A percentile compares a stretch with the other conserved stretches of the same genome.
These are phyloP conservation scores for Talaromyces trachyspermus DNA, from an alignment of 495 filamentous ascomycete species.

Conservation along the genomic window DNA sequence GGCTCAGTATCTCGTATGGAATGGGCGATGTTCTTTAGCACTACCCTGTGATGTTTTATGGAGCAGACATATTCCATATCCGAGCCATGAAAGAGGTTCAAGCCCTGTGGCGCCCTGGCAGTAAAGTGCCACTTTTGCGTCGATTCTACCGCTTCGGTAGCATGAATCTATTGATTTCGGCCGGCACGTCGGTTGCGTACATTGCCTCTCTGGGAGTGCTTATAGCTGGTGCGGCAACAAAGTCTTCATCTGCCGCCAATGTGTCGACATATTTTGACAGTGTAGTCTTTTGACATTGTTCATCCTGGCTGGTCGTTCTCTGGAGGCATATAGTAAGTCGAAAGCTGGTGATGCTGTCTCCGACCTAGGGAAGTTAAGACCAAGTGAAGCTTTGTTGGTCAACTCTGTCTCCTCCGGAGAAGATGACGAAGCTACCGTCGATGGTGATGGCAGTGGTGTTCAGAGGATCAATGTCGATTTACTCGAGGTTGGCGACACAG, in stretches of 20 bases:
- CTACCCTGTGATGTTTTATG: conserved; percentile 85
- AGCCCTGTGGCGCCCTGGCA: conserved; percentile 73
- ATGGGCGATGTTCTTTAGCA: conserved; percentile 77
- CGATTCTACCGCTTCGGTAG: conserved; percentile 90
- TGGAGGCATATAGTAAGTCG: conserved; percentile 91
- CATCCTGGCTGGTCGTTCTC: conserved; percentile 68
- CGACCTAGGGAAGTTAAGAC: conserved; percentile 68
- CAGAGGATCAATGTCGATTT: conserved; percentile 57
- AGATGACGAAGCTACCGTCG: too few relatives aligned
- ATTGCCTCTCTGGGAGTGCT: conserved; percentile 75
- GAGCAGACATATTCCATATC: conserved; percentile 78
- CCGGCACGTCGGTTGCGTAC: conserved; percentile 86
- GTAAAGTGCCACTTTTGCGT: conserved; percentile 63
- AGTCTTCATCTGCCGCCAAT: conserved; percentile 29
- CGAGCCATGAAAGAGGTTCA: conserved; percentile 73
- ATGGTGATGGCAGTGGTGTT: conserved; percentile 16
- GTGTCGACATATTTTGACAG: conserved; percentile 83
- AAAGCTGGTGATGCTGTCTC: conserved; percentile 85
- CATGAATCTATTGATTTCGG: conserved; percentile 90
- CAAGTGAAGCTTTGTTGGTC: conserved; percentile 63
- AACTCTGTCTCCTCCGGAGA: background rate
- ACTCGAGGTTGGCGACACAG: conserved; percentile 75
- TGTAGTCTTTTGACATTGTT: conserved; percentile 93
- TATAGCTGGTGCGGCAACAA: conserved; percentile 53
- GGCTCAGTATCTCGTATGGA: conserved; percentile 70